Conservation (phyloP, 2,329 filamentous ascomycete species). For the Paraphoma chrysanthemicola region DNA sequence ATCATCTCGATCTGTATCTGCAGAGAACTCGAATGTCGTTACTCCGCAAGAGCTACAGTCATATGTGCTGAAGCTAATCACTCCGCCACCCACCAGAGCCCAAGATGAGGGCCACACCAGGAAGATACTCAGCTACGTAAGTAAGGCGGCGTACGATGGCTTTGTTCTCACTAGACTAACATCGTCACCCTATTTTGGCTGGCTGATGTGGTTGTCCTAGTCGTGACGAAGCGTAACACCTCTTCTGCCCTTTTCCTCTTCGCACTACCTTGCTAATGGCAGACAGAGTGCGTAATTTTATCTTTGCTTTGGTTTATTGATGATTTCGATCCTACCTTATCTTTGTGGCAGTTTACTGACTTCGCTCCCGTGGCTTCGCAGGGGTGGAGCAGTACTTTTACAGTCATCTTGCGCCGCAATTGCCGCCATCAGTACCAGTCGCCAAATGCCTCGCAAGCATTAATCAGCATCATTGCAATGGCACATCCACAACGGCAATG, state of each 20-base stretch:
- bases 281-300: too few species aligned
- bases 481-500: constrained; percentile 57
- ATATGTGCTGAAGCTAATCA: constrained; percentile 67
- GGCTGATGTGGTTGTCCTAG: too few species aligned
- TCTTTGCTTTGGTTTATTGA: too few species aligned
- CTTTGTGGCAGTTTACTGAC: too few species aligned
- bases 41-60: constrained; percentile 34
- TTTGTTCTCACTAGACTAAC: too few species aligned
- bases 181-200: too few species aligned
- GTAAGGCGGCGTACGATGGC: too few species aligned
- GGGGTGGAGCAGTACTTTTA: constrained; percentile 73
- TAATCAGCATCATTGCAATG: constrained; percentile 47
- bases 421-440: constrained; percentile 56
- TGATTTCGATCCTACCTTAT: too few species aligned
- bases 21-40: constrained; percentile 11
- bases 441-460: constrained; percentile 59
- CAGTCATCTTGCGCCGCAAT: constrained; percentile 58
- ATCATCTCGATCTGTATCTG: constrained; percentile 3
- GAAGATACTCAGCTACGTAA: constrained; percentile 69
- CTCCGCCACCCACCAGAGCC: constrained; percentile 54
- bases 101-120: constrained; percentile 68
- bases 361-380: too few species aligned
- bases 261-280: too few species aligned
- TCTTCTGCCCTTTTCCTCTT: too few species aligned
- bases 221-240: too few species aligned